phyloP scores from a whole-genome alignment of 2,329 filamentous ascomycete genomes.

The Aspergillus ochraceus region DNA sequence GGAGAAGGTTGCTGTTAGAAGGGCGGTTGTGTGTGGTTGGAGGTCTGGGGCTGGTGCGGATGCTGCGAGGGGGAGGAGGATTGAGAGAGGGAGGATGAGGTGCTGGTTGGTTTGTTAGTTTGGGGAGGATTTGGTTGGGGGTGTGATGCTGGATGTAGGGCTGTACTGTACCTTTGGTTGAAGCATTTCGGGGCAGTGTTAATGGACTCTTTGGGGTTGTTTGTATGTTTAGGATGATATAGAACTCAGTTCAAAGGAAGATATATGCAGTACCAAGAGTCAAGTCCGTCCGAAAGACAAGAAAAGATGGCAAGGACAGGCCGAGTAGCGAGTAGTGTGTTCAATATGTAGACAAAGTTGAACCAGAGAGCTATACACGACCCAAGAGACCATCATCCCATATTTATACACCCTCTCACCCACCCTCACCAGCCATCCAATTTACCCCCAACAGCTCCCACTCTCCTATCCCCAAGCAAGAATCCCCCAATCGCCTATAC shows the following conservation, averaged over 20 bases:
- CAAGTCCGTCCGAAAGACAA: too few species aligned
- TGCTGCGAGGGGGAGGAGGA: conserved; percentile 20
- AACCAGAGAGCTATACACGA: too few species aligned
- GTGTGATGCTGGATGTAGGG: too few species aligned
- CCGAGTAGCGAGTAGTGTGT: too few species aligned
- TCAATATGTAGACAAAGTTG: too few species aligned
- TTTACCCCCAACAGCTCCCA: background rate
- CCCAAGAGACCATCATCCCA: background rate
- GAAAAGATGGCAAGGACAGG: too few species aligned
- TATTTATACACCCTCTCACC: background rate
- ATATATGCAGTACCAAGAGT: too few species aligned
- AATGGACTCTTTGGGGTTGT: too few species aligned
- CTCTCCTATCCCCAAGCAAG: background rate
- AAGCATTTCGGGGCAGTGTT: conserved; percentile 13
- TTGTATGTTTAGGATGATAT: too few species aligned
- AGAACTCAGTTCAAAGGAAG: too few species aligned
- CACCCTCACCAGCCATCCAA: background rate
- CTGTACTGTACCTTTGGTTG: background rate
- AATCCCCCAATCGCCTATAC: background rate
- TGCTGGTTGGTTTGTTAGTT: conserved; percentile 49
- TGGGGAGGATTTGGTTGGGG: conserved; percentile 16
- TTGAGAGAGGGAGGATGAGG: conserved; percentile 21
- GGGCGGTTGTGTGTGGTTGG: conserved; percentile 21
- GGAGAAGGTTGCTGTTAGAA: conserved; percentile 33
- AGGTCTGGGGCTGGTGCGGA: conserved; percentile 6